Base-by-base conservation (phyloP, 169 alveolate species). In the Blepharisma undulans region DNA sequence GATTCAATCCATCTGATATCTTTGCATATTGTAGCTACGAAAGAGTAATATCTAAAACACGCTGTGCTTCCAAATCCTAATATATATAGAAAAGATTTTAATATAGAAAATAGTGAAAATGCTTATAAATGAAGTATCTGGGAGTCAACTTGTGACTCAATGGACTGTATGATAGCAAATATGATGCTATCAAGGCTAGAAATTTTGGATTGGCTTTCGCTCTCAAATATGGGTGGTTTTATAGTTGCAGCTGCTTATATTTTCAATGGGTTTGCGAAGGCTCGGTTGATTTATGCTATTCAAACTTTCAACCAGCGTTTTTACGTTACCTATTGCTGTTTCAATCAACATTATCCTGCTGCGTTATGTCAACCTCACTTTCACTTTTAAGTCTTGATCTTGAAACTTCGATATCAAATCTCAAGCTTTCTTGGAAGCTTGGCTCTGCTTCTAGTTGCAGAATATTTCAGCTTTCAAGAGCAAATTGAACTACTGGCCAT, bases 401-500 rank as follows among this genome's bases (percentile, higher is more conserved):
- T 18, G 66, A 48, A 48, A 5, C 66, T 2, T 48, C 66, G 66
- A 12, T 48, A 2, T 48, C 66, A 48, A 18, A 48, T 18, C 66
- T 48, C 12, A 48, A 48, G 66, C 66, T 48, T 48, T 48, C 66
- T 5, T 48, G 66, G 66, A 48, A 48, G 12, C 66, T 48, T 0
- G 66, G 14, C 14, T 48, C 66, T 48, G 66, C 66, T 48, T 48
- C 66, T 48, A 10, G 16, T 48, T 48, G 66, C 14, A 48, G 2
- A 18, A 5, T 18, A 48, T 48, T 5, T 1, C 66, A 48, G 66
- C 66, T 48, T 48, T 48, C 66, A 1, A 78, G 29, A 12, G n/a
- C 33, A 30, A 78, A 19, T 59, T 82, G 76, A 4, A 82, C 27
- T 16, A 82, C 89, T 22, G 89, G 89, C 89, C 89, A 82, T n/a